Evolutionary conservation across 2,329 filamentous ascomycete species (phyloP), one percentile per base, ranked within the genome.

Genomic region (Apiospora rasikravindrae): DNA sequence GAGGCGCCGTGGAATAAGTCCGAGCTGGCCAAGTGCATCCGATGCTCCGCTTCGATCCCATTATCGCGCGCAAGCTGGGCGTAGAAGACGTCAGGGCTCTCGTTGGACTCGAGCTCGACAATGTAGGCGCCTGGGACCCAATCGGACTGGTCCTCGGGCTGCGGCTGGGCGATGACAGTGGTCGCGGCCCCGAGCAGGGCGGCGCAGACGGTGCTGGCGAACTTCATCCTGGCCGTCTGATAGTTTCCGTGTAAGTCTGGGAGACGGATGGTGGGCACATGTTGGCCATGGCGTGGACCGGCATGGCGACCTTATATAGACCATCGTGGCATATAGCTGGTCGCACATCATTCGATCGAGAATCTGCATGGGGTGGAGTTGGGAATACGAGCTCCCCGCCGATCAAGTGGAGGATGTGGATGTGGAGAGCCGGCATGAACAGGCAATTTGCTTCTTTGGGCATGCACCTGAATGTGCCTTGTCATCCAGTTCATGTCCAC

Each of bases 1-100:
- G 71, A 72, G 24, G 47, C 71, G 22, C 71, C 71, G 45, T 72
- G 67, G 69, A 72, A 72, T 11, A 72, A 33, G 19, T 22, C 24
- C 7, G 45, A 49, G 49, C 51, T 40, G 45, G 67, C n/a, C 47
- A 72, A 37, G 64, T 70, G 24, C 71, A 70, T 72, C 13, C 71
- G 61, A 10, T 69, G 70, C 37, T 71, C 70, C n/a, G 68, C 67
- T 22, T 61, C 40, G 40, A 71, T 64, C 40, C 70, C 70, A 44
- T 71, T 26, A 19, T 71, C 70, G 67, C 51, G 24, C 22, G 67
- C 33, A n/a, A 71, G 70, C 33, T 29, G 42, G 16, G 42, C 26
- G 53, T 71, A 71, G 10, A 71, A 69, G n/a, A n/a, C 66, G 49
- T 61, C 70, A 1, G 67, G 49, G 44, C 51, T 61, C 13, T 71